These are phyloP conservation scores for Zostera marina DNA, from an alignment of 116 monocot species.

Conservation along the genomic window DNA sequence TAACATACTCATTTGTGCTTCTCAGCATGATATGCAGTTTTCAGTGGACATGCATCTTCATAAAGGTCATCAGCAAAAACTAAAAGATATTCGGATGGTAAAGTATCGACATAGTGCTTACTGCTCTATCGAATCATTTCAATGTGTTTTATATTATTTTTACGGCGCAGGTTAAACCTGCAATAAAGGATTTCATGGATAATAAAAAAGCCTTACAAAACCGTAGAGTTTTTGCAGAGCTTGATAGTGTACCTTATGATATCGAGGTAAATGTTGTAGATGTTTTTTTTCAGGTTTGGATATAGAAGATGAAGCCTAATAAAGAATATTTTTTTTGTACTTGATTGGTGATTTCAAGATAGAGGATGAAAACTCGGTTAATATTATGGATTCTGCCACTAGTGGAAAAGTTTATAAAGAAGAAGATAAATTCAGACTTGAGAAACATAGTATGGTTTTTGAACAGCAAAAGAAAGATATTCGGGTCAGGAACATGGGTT, in stretches of 20 bases:
- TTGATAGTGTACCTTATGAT: slow-evolving; percentile 18
- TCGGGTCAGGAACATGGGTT: slow-evolving; percentile 22
- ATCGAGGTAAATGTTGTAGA: slow-evolving; percentile 27
- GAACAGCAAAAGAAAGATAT: slow-evolving; percentile 57
- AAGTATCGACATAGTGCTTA: background rate
- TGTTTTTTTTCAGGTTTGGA: too few species aligned
- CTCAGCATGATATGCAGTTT: slow-evolving; percentile 31
- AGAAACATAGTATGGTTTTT: slow-evolving; percentile 38
- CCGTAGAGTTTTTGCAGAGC: slow-evolving; percentile 33
- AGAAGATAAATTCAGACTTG: slow-evolving; percentile 13
- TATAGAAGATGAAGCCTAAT: too few species aligned
- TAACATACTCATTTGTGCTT: background rate
- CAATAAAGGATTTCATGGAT: slow-evolving; percentile 42
- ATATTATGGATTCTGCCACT: slow-evolving; percentile 8
- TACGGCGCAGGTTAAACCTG: slow-evolving; percentile 35
- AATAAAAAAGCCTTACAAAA: slow-evolving; percentile 44
- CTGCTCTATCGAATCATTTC: background rate
- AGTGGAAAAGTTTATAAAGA: slow-evolving; percentile 4
- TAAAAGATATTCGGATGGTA: slow-evolving; percentile 1
- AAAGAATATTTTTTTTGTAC: background rate
- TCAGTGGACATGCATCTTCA: slow-evolving; percentile 57
- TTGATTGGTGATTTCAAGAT: slow-evolving; percentile 11
- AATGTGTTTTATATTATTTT: background rate
- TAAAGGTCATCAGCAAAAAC: background rate
- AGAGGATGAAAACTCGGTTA: slow-evolving; percentile 28